Conservation (phyloP, 176 grass and related monocot genomes). For the Oryza australiensis region DNA sequence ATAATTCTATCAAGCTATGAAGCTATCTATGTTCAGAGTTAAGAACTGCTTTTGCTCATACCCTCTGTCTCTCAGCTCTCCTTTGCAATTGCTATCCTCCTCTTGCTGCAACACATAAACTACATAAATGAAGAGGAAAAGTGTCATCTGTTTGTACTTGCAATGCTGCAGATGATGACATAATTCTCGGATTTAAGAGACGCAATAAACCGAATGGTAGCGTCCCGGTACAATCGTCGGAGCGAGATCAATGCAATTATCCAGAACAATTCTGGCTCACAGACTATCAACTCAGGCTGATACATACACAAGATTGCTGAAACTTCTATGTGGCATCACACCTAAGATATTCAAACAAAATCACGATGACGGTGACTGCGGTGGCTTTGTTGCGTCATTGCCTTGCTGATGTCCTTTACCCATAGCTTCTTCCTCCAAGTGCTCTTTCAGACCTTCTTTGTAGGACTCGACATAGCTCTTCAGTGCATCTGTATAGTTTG, state of each 20-base stretch:
- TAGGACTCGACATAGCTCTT: no score
- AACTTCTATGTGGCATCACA: not conserved
- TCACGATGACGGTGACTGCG: not conserved
- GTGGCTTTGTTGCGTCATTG: not conserved
- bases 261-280: constrained; percentile 12
- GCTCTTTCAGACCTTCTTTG: no score
- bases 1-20: constrained; percentile 6
- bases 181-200: constrained; percentile 29
- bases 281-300: not conserved
- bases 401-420: not conserved
- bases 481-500: no score
- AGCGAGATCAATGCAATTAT: constrained; percentile 39
- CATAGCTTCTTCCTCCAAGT: constrained; percentile 28
- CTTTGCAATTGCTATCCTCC: not conserved
- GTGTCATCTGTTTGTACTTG: constrained; percentile 21
- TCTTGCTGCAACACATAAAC: constrained; percentile 10
- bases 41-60: constrained; percentile 1
- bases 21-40: constrained; percentile 19
- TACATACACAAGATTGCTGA: not conserved
- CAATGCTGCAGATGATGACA: constrained; percentile 35
- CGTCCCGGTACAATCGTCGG: constrained; percentile 8
- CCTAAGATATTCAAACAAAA: not conserved
- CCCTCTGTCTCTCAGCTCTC: no score
- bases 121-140: constrained; percentile 14
- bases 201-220: constrained; percentile 30